Evolutionary conservation across 495 filamentous ascomycete genomes (phyloP), one percentile per base, ranked within the genome.

Genomic region (Extremus antarcticus): DNA sequence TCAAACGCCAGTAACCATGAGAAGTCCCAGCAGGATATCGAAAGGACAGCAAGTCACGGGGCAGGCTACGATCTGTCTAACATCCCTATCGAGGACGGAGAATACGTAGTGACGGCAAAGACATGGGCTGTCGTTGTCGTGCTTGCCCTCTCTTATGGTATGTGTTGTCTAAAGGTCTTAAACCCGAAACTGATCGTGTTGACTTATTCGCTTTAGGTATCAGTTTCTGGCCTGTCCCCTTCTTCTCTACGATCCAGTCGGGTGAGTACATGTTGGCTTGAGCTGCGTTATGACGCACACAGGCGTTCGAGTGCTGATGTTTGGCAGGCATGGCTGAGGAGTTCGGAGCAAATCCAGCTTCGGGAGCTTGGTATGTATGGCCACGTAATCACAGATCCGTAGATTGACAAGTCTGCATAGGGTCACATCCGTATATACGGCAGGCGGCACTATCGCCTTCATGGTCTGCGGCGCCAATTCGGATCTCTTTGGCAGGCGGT

Each of bases 201-300:
- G 10, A 40, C n/a, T 40, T 9, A 10, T 40, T 9, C 35, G n/a
- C n/a, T n/a, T 40, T 40, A n/a, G 68, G 65, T 21, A 64, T 70
- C 43, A 66, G 65, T 13, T 70, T 68, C 54, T 70, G 66, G 66
- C 56, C 61, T 45, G 66, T 69, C 1, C 68, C 68, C 7, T 56
- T 57, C 50, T 43, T 65, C 15, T 58, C 51, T 35, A 52, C 63
- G 2, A 56, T 60, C 38, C 58, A 66, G 43, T 49, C 47, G n/a
- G n/a, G n/a, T n/a, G n/a, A n/a, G n/a, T n/a, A n/a, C n/a, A n/a
- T n/a, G n/a, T n/a, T n/a, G n/a, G n/a, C n/a, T n/a, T n/a, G n/a
- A n/a, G n/a, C n/a, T n/a, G n/a, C n/a, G n/a, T n/a, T n/a, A n/a
- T n/a, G n/a, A n/a, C n/a, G n/a, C n/a, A n/a, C n/a, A n/a, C n/a